These are phyloP conservation scores for Cladosporium velox DNA, from an alignment of 2,329 filamentous ascomycete species.

Conservation along the genomic window DNA sequence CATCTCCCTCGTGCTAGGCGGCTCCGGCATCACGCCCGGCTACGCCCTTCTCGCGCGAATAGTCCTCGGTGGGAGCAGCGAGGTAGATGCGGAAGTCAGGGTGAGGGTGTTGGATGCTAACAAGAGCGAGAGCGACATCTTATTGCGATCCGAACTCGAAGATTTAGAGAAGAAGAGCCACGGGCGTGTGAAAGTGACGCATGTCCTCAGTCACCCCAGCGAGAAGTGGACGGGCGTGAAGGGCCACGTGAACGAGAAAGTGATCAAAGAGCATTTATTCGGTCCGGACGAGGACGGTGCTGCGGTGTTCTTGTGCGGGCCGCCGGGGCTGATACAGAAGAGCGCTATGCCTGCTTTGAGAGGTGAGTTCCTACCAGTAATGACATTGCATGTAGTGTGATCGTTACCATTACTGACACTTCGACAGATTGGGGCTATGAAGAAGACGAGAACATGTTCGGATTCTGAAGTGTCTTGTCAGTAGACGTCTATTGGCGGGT, in stretches of 20 bases:
- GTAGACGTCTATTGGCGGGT: background rate
- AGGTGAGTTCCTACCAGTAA: slow-evolving; percentile 1
- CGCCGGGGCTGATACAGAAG: slow-evolving; percentile 54
- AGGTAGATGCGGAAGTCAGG: slow-evolving; percentile 36
- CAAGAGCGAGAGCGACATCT: too few relatives aligned
- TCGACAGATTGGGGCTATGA: slow-evolving; percentile 45
- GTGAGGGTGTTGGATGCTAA: slow-evolving; percentile 36
- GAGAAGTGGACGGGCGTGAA: slow-evolving; percentile 50
- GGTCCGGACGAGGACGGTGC: slow-evolving; percentile 42
- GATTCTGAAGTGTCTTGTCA: slow-evolving; percentile 37
- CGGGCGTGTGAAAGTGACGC: slow-evolving; percentile 47
- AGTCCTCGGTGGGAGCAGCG: slow-evolving; percentile 28
- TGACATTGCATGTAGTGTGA: background rate
- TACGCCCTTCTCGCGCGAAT: slow-evolving; percentile 53
- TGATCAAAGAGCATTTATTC: slow-evolving; percentile 47
- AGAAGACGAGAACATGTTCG: slow-evolving; percentile 50
- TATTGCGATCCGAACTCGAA: too few relatives aligned
- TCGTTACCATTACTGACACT: background rate
- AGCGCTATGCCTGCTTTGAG: slow-evolving; percentile 53
- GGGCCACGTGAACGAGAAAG: slow-evolving; percentile 47
- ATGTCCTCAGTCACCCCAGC: slow-evolving; percentile 50
- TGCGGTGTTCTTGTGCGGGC: slow-evolving; percentile 53
- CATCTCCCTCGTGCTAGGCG: slow-evolving; percentile 53
- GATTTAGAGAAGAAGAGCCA: too few relatives aligned
- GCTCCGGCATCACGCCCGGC: slow-evolving; percentile 55